Evolutionary conservation across 768 basidiomycete genomes (phyloP), one percentile per base, ranked within the genome.

Genomic region (Pholiota molesta): DNA sequence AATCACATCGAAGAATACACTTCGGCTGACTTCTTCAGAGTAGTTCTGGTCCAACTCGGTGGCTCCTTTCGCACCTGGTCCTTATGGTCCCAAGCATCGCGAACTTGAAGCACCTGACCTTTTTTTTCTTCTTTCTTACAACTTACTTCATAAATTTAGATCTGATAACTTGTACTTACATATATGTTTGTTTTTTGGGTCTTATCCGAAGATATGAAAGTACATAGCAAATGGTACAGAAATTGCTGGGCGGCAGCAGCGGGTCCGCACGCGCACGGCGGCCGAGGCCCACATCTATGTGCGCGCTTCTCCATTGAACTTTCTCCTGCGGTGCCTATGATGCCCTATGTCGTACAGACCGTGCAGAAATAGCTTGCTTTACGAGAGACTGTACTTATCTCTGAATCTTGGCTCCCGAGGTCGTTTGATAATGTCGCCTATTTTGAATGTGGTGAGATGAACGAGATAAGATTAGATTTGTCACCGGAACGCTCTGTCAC

Each of bases 401-500:
- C 23, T 55, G 17, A 57, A 40, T 21, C n/a, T 31, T 28, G 10
- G 31, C 14, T 52, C 44, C 42, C 21, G 51, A 33, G 52, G 23
- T 37, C 35, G 35, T 37, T 54, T 33, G 29, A 33, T 54, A 23
- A 33, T 33, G 47, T 45, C 5, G 5, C 9, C 57, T 53, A 62
- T 58, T 58, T 58, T 62, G 60, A 47, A 33, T 23, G 52, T 23
- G 21, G 5, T 26, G 51, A 21, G 5, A 35, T 35, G 31, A 16
- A 42, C 19, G 8, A 31, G 58, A 55, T 60, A 60, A 63, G 54
- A 60, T 63, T 54, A 56, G 58, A 57, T 49, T 35, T 33, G 63
- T 64, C 63, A 60, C 63, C 6, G 17, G 39, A 55, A 39, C 63
- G 63, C 16, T 42, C 11, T 6, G 63, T 64, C 63, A 64, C 63